Conservation (phyloP, 306 rosid genomes). For the Cicer bijugum region DNA sequence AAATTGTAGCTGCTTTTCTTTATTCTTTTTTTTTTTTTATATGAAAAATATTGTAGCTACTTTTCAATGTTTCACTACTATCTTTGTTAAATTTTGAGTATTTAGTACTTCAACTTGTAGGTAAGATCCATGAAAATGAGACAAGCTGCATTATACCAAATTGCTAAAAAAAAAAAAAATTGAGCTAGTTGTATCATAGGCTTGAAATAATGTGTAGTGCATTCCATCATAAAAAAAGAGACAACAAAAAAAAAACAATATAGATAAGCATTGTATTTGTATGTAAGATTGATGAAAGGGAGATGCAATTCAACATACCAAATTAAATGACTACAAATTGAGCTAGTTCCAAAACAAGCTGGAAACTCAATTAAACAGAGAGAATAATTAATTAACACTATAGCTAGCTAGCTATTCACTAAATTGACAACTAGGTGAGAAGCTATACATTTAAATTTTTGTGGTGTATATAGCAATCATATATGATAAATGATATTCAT, state of each 20-base stretch:
- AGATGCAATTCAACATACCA: neutral
- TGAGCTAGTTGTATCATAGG: conserved; percentile 5
- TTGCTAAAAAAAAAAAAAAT: conserved; percentile 9
- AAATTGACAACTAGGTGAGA: conserved; percentile 42
- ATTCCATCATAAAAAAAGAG: conserved; percentile 24
- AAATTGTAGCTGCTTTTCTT: conserved; percentile 34
- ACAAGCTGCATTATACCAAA: neutral
- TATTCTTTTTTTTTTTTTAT: too few species aligned
- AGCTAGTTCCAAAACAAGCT: conserved; percentile 30
- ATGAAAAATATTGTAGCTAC: conserved; percentile 12
- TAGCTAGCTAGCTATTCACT: conserved; percentile 44
- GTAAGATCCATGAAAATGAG: conserved; percentile 26
- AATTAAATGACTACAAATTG: neutral
- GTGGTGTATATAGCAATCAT: conserved; percentile 41
- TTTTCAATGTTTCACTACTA: conserved; percentile 41
- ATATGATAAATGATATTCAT: conserved; percentile 34
- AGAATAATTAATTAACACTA: conserved; percentile 22
- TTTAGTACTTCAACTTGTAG: conserved; percentile 34
- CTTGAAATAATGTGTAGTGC: conserved; percentile 5
- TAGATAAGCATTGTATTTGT: neutral
- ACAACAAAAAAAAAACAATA: conserved; percentile 12
- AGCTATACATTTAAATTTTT: conserved; percentile 46
- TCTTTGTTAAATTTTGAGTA: conserved; percentile 17
- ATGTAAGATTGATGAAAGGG: conserved; percentile 23
- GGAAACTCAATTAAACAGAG: conserved; percentile 33